Percentiles rank a stretch among this genome's conserved stretches.
phyloP scores from a whole-genome alignment of 2,329 filamentous ascomycete species.

The Hawksworthiomyces lignivorus region DNA sequence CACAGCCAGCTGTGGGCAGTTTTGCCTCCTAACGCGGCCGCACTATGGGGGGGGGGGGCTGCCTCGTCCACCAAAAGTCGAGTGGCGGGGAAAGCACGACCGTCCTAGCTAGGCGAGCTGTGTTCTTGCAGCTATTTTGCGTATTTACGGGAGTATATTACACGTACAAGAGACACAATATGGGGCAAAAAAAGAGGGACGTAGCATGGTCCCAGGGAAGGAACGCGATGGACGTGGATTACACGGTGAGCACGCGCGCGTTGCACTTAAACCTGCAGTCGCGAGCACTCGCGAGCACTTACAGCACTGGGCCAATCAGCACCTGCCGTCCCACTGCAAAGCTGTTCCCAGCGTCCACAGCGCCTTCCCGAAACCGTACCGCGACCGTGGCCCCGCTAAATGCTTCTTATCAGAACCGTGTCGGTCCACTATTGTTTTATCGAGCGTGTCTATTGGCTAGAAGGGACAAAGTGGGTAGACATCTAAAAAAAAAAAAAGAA shows the following conservation, averaged over 20 bases:
- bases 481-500: constrained; percentile 2
- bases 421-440: constrained; percentile 8
- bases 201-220: not conserved
- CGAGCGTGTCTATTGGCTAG: constrained; percentile 8
- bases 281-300: constrained; percentile 14
- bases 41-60: too few species aligned
- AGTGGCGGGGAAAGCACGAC: constrained; percentile 17
- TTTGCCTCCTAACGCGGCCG: constrained; percentile 14
- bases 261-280: too few species aligned
- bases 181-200: too few species aligned
- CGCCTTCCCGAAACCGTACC: constrained; percentile 2
- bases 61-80: constrained; percentile 8
- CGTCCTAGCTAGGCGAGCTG: not conserved
- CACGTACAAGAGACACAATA: too few species aligned
- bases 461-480: not conserved
- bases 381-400: not conserved
- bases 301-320: constrained; percentile 11
- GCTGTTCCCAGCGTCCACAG: too few species aligned
- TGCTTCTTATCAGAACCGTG: constrained; percentile 4
- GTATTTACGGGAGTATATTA: too few species aligned
- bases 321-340: too few species aligned
- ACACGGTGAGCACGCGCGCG: too few species aligned
- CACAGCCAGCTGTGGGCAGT: too few species aligned
- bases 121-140: too few species aligned
- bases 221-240: constrained; percentile 16